Evolutionary conservation across 2,329 filamentous ascomycete genomes (phyloP), one percentile per base, ranked within the genome.

Genomic region (Leptographium radiaticola): DNA sequence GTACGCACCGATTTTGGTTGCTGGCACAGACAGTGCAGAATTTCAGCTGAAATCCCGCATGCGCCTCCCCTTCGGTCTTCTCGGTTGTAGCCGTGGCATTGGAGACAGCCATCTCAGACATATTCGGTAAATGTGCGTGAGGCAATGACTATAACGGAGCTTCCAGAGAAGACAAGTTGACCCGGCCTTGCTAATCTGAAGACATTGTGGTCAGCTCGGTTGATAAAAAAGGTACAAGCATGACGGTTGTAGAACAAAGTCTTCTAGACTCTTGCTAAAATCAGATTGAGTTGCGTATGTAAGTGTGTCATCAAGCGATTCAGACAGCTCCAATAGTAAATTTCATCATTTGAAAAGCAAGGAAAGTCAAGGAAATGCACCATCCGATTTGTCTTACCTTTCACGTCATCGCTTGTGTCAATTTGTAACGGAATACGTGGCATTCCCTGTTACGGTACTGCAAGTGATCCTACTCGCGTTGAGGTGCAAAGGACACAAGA

Each of bases 21-120:
- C 89, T 95, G 9, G 93, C 93, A 70, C 93, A 98, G n/a, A 98
- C 91, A 3, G 93, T 97, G 74, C 90, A 96, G 70, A 97, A 96
- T 66, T 87, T 94, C 58, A 98, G 79, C 70, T 93, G 95, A 76
- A 84, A 95, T 52, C 76, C 80, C n/a, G 72, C 73, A 31, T 74
- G 69, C 18, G 75, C 74, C 45, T 77, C 73, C 15, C 72, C 68
- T 31, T 72, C 69, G 53, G 71, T 71, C 55, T 75, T 74, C 54
- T 40, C 52, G 16, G 51, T n/a, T 25, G 40, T 13, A 11, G 42
- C 53, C 10, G 51, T 30, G 6, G 51, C 53, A 16, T 51, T 52
- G 5, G 45, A 25, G 8, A 34, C 50, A 34, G 53, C 55, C 53
- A 59, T 55, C 15, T 47, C 50, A 6, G 20, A 12, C n/a, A 51